Evolutionary conservation across 108 stramenopile genomes (phyloP), one percentile per base, ranked within the genome.

Genomic region (Nitzschia sp.): DNA sequence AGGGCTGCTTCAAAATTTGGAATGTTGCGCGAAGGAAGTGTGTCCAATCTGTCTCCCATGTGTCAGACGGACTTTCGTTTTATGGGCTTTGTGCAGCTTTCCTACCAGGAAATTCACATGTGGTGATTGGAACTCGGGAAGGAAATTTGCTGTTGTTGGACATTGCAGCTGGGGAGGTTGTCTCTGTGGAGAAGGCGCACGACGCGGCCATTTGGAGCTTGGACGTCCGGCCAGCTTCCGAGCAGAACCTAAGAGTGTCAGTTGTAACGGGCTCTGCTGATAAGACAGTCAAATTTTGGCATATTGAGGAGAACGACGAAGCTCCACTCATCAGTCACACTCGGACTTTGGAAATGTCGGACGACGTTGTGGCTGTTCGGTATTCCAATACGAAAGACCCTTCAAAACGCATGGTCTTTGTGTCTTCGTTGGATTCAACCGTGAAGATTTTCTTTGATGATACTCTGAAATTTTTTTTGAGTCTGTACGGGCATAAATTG

Each of bases 361-460:
- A 99, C 64, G 98, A 98, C 71, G 97, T 96, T 42, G 88, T 99
- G 68, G 88, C 91, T 51, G 97, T 97, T 18, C 64, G 85, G 28
- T 99, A 91, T 81, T 93, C 90, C 6, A 68, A 91, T 70, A 85
- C 89, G 26, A 83, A 74, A 15, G 88, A 90, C 55, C 82, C 84
- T 21, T 68, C 78, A 29, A 89, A 87, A 60, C 74, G 85, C 34
- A 68, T 89, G 70, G 78, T 92, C 54, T 94, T 86, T 81, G 95
- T 92, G 30, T 91, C 96, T 0, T 82, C 91, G 34, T 75, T 98
- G 57, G 99, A 99, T 76, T 91, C 83, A 51, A 98, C 95, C 13
- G 92, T 99, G 64, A 97, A 97, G 69, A 96, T 99, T 15, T 97
- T 98, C 77, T 98, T 96, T 71, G 96, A 98, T 63, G 99, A 99